Evolutionary conservation across 495 filamentous ascomycete genomes (phyloP), one percentile per base, ranked within the genome.

Genomic region (Penicillium crystallinum): DNA sequence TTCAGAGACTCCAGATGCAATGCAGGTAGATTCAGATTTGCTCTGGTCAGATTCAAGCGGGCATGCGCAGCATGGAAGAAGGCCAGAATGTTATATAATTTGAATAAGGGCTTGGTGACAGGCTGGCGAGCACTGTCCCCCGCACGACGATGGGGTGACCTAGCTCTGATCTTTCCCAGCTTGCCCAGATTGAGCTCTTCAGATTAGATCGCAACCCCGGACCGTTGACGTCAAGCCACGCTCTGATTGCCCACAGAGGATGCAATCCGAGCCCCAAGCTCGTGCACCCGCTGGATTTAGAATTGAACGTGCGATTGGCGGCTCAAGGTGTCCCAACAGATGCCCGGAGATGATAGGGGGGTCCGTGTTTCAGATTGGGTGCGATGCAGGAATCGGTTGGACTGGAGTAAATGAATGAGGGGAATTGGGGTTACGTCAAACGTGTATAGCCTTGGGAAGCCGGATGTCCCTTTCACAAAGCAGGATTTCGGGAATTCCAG

Each of bases 221-320:
- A 49, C 45, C 42, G 46, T 53, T 64, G 63, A 66, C 63, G 63
- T 64, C 63, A 66, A 64, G 45, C 55, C 57, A 61, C 55, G 60
- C 50, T 40, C 35, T 46, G 42, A 50, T 57, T 52, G 56, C 49
- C 48, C 45, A 37, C 45, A 29, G 54, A 49, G 56, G 30, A 49
- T 49, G 55, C 47, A 49, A 66, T 66, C 63, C 57, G 63, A 53
- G 57, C 60, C 38, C 56, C 56, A 59, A 54, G 55, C 48, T 57
- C 37, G 61, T 58, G 35, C 48, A 39, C 34, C 53, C 11, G 59
- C 35, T 45, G 49, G 2, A 42, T 61, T 65, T 37, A 34, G 35
- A 63, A 66, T 61, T 46, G 33, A 49, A 23, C 37, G 55, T 54
- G 31, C 57, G 57, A 64, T 66, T 66, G 60, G 63, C 53, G 57